phyloP scores from a whole-genome alignment of 2,329 filamentous ascomycete species.

The Aspergillus fijiensis region DNA sequence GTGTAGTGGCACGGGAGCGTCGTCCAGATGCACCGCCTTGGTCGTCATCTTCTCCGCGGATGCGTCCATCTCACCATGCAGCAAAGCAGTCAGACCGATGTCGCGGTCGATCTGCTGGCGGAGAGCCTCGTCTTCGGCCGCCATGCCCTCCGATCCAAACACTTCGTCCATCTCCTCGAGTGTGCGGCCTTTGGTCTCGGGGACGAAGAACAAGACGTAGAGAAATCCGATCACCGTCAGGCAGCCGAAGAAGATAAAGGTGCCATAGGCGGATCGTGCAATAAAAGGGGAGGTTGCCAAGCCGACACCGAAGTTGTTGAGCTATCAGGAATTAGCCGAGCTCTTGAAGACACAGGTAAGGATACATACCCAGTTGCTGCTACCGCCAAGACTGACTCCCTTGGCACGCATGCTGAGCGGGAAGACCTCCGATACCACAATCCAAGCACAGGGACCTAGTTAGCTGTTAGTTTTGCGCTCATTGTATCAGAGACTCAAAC shows the following conservation, averaged over 20 bases:
- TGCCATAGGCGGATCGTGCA: slow-evolving; percentile 63
- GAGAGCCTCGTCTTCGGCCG: slow-evolving; percentile 27
- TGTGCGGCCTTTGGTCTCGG: slow-evolving; percentile 39
- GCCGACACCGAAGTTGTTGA: slow-evolving; percentile 63
- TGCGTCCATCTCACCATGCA: slow-evolving; percentile 24
- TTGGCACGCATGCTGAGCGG: slow-evolving; percentile 68
- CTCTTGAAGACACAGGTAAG: background rate
- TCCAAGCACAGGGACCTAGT: slow-evolving; percentile 51
- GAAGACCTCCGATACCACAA: slow-evolving; percentile 72
- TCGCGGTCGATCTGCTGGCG: slow-evolving; percentile 31
- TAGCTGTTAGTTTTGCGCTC: background rate
- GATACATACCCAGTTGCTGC: slow-evolving; percentile 35
- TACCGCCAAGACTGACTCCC: slow-evolving; percentile 34
- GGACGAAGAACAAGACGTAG: slow-evolving; percentile 31
- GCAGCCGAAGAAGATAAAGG: slow-evolving; percentile 70
- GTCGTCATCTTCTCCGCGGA: slow-evolving; percentile 13
- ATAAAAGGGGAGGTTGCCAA: slow-evolving; percentile 71
- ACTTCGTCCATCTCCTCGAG: slow-evolving; percentile 43
- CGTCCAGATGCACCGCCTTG: slow-evolving; percentile 3
- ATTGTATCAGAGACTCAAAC: background rate
- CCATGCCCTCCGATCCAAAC: slow-evolving; percentile 35
- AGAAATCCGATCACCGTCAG: slow-evolving; percentile 28
- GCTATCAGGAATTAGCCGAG: slow-evolving; percentile 31
- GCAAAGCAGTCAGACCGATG: slow-evolving; percentile 29
- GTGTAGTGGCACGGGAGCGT: background rate